These are phyloP conservation scores for Madurella fahalii DNA, from an alignment of 2,329 filamentous ascomycete genomes.

Conservation along the genomic window DNA sequence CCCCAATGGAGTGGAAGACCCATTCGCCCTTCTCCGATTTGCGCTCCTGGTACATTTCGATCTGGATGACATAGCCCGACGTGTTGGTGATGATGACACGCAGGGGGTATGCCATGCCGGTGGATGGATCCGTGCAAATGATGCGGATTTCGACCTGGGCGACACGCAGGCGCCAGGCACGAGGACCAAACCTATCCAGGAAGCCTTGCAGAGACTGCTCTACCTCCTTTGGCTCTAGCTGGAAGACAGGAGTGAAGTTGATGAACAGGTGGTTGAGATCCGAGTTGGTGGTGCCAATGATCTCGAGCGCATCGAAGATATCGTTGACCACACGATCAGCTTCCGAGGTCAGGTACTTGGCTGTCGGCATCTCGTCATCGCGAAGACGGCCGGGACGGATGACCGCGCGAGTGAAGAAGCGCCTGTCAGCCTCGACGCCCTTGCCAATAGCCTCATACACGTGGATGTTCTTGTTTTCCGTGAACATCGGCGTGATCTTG, in stretches of 20 bases:
- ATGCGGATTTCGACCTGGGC: conserved; percentile 98
- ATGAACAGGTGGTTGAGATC: conserved; percentile 99
- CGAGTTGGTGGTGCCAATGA: conserved; percentile 98
- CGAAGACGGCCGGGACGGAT: conserved; percentile 90
- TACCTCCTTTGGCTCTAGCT: conserved; percentile 81
- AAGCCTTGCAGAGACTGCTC: conserved; percentile 92
- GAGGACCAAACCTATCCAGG: conserved; percentile 91
- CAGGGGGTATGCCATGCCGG: conserved; percentile 81
- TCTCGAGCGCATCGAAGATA: conserved; percentile 94
- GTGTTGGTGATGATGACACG: conserved; percentile 98
- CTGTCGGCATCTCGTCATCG: conserved; percentile 89
- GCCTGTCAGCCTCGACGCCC: conserved; percentile 91
- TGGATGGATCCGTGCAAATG: conserved; percentile 86
- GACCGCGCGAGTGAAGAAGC: conserved; percentile 95
- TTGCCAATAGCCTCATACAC: conserved; percentile 97
- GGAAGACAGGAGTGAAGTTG: conserved; percentile 98
- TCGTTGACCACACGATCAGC: conserved; percentile 95
- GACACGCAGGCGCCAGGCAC: conserved; percentile 93
- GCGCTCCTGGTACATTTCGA: conserved; percentile 95
- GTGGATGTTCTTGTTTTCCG: conserved; percentile 98
- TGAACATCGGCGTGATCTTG: conserved; percentile 97
- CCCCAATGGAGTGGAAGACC: conserved; percentile 97
- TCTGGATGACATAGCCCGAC: conserved; percentile 94
- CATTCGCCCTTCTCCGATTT: conserved; percentile 98
- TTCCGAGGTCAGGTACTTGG: conserved; percentile 96